Evolutionary conservation across 2,329 filamentous ascomycete genomes (phyloP).

Genomic region (Incumbomyces delicatus): DNA sequence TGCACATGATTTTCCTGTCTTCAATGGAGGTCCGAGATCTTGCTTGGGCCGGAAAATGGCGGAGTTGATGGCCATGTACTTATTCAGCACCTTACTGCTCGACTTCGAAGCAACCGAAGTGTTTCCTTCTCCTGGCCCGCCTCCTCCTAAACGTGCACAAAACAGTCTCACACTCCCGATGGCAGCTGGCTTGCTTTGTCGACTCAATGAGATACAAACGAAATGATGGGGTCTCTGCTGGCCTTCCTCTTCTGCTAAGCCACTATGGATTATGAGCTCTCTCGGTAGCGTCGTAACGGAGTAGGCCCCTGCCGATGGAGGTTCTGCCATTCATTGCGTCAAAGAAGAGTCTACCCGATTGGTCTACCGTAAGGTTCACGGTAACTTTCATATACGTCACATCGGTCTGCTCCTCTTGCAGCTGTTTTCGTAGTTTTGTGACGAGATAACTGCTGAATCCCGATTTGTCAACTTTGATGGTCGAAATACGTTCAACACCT

Average conservation of each 20-base stretch:
- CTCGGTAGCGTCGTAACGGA: background rate
- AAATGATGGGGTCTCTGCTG: background rate
- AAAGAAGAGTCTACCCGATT: background rate
- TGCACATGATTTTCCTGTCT: slow-evolving; percentile 53
- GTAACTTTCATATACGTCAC: background rate
- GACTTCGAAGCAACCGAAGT: slow-evolving; percentile 41
- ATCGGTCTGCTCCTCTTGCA: background rate
- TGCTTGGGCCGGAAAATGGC: slow-evolving; percentile 59
- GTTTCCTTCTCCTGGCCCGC: background rate
- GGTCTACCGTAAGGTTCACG: background rate
- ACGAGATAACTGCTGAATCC: background rate
- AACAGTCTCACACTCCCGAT: slow-evolving; percentile 56
- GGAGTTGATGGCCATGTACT: slow-evolving; percentile 49
- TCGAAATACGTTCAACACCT: background rate
- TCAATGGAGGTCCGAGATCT: slow-evolving; percentile 53
- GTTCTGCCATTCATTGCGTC: background rate
- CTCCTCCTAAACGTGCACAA: slow-evolving; percentile 37
- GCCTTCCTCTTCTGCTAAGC: background rate
- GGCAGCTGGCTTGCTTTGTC: slow-evolving; percentile 47
- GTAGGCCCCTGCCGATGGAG: background rate
- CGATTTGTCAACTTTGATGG: background rate
- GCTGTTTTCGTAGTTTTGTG: background rate
- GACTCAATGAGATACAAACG: slow-evolving; percentile 3
- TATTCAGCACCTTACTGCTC: slow-evolving; percentile 41
- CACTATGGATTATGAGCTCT: background rate